phyloP scores from a whole-genome alignment of 306 rosid genomes.

The Sophora flavescens region DNA sequence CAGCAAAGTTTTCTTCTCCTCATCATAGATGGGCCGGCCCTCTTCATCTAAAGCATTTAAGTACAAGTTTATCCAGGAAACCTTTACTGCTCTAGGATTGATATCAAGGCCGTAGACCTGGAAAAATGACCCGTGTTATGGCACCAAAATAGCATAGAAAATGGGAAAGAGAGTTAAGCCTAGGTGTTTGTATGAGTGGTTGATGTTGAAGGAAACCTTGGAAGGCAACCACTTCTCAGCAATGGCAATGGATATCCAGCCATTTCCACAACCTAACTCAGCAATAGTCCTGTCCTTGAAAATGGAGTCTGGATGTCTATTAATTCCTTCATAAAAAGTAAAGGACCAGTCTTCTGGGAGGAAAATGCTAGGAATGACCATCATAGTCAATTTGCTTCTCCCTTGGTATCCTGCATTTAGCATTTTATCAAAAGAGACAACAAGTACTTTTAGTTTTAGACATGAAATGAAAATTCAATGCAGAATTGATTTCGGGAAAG shows the following conservation, averaged over 20 bases:
- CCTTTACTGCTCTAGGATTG: slow-evolving; percentile 89
- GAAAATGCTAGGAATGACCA: slow-evolving; percentile 98
- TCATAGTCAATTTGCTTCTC: slow-evolving; percentile 81
- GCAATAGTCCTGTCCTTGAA: slow-evolving; percentile 83
- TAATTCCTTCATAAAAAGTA: slow-evolving; percentile 92
- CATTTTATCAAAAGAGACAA: not conserved
- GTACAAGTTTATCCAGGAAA: slow-evolving; percentile 92
- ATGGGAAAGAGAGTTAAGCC: not conserved
- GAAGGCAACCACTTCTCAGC: slow-evolving; percentile 95
- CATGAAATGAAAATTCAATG: not conserved
- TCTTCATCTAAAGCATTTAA: slow-evolving; percentile 86
- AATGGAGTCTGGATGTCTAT: slow-evolving; percentile 83
- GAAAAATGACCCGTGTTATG: slow-evolving; percentile 26
- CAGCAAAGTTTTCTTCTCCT: slow-evolving; percentile 81
- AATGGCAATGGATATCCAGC: slow-evolving; percentile 98
- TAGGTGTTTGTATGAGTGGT: not conserved
- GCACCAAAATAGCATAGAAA: not conserved
- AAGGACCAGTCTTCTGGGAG: slow-evolving; percentile 98
- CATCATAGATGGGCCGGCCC: slow-evolving; percentile 80
- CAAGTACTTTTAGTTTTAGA: not conserved
- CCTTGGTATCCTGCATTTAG: slow-evolving; percentile 73
- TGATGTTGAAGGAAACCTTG: slow-evolving; percentile 63
- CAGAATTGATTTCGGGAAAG: not conserved
- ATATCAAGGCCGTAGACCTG: slow-evolving; percentile 97
- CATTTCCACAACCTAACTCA: slow-evolving; percentile 99